Base-by-base conservation (phyloP, 2,329 filamentous ascomycete genomes). In the Cyclaneusma minus region DNA sequence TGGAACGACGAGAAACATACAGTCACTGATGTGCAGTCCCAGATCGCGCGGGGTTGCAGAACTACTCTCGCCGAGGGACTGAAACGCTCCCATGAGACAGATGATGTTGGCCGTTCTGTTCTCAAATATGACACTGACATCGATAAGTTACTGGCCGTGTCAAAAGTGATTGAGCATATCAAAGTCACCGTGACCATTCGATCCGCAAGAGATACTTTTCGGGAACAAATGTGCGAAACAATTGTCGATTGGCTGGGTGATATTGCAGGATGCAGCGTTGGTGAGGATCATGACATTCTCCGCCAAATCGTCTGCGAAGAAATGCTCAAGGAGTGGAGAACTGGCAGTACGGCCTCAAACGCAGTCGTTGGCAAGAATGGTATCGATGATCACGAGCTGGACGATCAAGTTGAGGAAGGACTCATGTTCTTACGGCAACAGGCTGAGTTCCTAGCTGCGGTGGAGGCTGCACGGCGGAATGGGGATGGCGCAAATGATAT, bases 1-100 rank as follows among this genome's bases (percentile, higher is more conserved):
- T 98, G 89, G 89, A 98, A 98, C 41, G 89, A 98, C 37, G 89
- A 98, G 55, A 98, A 98, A 51, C 89, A 98, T 48, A 98, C 89
- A 0, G 76, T 95, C 22, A 69, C 74, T 24, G 89, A 98, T 48
- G 87, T 98, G 5, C 66, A 76, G 38, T 73, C 91, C 30, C 87
- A 95, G 48, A 82, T 98, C 13, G 79, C 82, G 3, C 69, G 87
- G 36, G 89, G 89, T 25, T 98, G 89, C 56, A 70, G 68, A 33
- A 75, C 81, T 37, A 68, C 72, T 5, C 58, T 64, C 33, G 60
- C 58, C 4, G 78, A 82, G 34, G 87, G 82, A 3, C 55, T 73
- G 12, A 55, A 67, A 23, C 77, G 80, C 41, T 89, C 89, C 1
- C 74, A 83, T 42, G 85, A 95, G 52, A 87, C 85, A 2, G 81